Evolutionary conservation across 2,329 filamentous ascomycete species (phyloP).

Genomic region (Massarina eburnea): DNA sequence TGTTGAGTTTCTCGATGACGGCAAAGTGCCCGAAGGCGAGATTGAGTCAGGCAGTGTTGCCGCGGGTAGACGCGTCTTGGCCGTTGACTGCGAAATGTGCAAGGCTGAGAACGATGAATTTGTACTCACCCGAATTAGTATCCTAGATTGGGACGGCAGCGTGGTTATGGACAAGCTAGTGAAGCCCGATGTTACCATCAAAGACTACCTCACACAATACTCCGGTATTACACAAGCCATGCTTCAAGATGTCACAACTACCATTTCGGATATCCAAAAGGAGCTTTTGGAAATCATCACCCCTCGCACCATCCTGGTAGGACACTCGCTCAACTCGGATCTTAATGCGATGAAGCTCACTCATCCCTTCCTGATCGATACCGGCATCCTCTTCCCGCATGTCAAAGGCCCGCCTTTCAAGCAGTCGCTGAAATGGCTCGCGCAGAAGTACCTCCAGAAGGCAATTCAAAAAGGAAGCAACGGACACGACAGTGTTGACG

Average conservation of each 20-base stretch:
- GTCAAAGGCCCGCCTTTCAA: constrained; percentile 87
- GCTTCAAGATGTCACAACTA: constrained; percentile 81
- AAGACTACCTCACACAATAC: constrained; percentile 83
- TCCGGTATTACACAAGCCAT: constrained; percentile 91
- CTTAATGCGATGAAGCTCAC: constrained; percentile 81
- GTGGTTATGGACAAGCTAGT: constrained; percentile 87
- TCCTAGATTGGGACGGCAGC: constrained; percentile 82
- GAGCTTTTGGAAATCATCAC: constrained; percentile 73
- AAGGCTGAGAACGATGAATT: constrained; percentile 77
- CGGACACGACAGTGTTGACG: constrained; percentile 91
- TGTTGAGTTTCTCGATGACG: constrained; percentile 68
- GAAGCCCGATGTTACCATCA: constrained; percentile 84
- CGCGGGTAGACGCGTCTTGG: constrained; percentile 74
- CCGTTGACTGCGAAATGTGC: constrained; percentile 97
- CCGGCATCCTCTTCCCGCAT: constrained; percentile 85
- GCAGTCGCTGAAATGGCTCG: constrained; percentile 85
- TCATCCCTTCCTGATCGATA: constrained; percentile 93
- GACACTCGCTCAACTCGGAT: constrained; percentile 81
- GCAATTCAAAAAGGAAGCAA: constrained; percentile 81
- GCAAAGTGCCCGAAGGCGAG: constrained; percentile 66
- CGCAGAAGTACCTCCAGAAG: constrained; percentile 79
- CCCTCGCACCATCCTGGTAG: constrained; percentile 72
- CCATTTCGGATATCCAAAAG: constrained; percentile 77
- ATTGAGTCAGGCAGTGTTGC: constrained; percentile 82
- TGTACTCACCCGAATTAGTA: constrained; percentile 84